phyloP scores from a whole-genome alignment of 73 alveolate species.

The Paramecium caudatum region DNA sequence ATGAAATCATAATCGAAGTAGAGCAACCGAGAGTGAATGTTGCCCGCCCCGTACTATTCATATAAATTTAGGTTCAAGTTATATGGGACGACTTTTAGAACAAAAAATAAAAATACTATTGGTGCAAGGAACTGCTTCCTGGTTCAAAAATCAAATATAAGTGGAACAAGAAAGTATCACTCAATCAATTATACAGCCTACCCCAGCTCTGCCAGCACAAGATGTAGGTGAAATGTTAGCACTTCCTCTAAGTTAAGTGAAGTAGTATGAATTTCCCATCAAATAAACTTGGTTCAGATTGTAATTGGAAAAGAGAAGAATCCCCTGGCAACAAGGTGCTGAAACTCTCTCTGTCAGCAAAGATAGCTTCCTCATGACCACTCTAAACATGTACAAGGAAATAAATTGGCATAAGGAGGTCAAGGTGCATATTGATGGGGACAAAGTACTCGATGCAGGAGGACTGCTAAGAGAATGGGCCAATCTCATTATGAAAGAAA shows the following conservation, averaged over 20 bases:
- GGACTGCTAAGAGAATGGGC: slow-evolving; percentile 83
- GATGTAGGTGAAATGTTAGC: slow-evolving; percentile 55
- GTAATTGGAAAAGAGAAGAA: slow-evolving; percentile 64
- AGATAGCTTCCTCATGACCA: slow-evolving; percentile 71
- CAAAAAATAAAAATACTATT: slow-evolving; percentile 38
- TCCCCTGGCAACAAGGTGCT: slow-evolving; percentile 74
- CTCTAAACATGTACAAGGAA: slow-evolving; percentile 47
- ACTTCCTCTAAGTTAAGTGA: slow-evolving; percentile 33
- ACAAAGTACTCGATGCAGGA: slow-evolving; percentile 81
- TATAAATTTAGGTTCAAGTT: slow-evolving; percentile 29
- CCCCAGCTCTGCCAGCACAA: slow-evolving; percentile 22
- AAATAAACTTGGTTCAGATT: slow-evolving; percentile 76
- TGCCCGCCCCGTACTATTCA: background rate
- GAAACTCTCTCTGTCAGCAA: slow-evolving; percentile 67
- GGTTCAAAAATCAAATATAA: slow-evolving; percentile 58
- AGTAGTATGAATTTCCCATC: slow-evolving; percentile 22
- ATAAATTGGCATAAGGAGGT: slow-evolving; percentile 78
- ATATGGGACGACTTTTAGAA: slow-evolving; percentile 50
- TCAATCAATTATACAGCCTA: background rate
- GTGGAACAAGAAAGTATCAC: slow-evolving; percentile 35
- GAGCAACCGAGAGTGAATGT: background rate
- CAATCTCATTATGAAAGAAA: slow-evolving; percentile 71
- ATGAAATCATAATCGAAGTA: background rate
- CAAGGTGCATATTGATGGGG: slow-evolving; percentile 77
- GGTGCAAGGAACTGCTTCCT: slow-evolving; percentile 58